Evolutionary conservation across 2,329 filamentous ascomycete genomes (phyloP).

Genomic region (Bipolaris bicolor): DNA sequence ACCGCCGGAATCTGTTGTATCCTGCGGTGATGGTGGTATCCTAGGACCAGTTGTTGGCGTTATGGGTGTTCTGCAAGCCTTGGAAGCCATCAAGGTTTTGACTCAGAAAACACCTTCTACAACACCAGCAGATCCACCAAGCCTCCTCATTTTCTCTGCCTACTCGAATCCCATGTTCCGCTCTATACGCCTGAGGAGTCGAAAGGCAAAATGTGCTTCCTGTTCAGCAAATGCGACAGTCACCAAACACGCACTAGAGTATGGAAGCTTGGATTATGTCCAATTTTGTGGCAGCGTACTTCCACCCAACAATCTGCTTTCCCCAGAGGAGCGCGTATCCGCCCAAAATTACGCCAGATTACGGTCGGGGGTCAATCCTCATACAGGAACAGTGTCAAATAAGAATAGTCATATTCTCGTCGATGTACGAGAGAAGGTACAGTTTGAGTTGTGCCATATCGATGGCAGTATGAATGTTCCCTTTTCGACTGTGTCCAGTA

Average conservation of each 20-base stretch:
- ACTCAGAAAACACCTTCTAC: slow-evolving; percentile 46
- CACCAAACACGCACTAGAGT: slow-evolving; percentile 65
- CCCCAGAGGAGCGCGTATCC: slow-evolving; percentile 70
- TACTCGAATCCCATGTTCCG: slow-evolving; percentile 67
- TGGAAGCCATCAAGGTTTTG: slow-evolving; percentile 88
- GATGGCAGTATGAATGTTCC: slow-evolving; percentile 77
- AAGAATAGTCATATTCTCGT: slow-evolving; percentile 65
- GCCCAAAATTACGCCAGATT: slow-evolving; percentile 63
- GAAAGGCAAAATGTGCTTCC: slow-evolving; percentile 73
- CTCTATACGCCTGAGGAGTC: slow-evolving; percentile 73
- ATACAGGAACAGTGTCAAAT: slow-evolving; percentile 38
- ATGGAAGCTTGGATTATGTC: slow-evolving; percentile 78
- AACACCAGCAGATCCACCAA: slow-evolving; percentile 41
- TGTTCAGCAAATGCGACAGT: slow-evolving; percentile 72
- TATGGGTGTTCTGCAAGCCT: slow-evolving; percentile 91
- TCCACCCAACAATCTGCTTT: slow-evolving; percentile 62
- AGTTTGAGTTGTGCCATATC: slow-evolving; percentile 81
- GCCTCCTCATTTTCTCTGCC: slow-evolving; percentile 62
- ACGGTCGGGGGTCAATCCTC: slow-evolving; percentile 41
- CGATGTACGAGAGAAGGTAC: slow-evolving; percentile 83
- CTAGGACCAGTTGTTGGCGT: slow-evolving; percentile 88
- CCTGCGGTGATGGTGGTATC: slow-evolving; percentile 92
- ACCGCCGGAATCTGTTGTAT: slow-evolving; percentile 79
- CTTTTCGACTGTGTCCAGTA: slow-evolving; percentile 61
- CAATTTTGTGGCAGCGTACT: slow-evolving; percentile 76